Evolutionary conservation across 192 early-diverging fungal genomes (phyloP).

Genomic region (Backusella psychrophila): DNA sequence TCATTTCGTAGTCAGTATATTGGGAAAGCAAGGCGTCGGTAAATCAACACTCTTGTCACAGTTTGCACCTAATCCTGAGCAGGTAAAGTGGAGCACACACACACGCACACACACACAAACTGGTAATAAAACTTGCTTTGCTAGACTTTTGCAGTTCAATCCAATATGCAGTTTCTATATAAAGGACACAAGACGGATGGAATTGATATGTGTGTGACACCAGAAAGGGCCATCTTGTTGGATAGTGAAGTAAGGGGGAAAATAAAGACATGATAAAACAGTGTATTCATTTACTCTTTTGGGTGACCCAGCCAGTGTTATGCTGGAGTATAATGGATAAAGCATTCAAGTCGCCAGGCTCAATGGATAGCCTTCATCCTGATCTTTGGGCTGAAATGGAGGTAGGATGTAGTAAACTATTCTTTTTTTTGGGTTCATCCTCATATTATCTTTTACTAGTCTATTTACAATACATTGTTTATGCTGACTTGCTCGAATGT

Average conservation of each 20-base stretch:
- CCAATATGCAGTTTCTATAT: constrained; percentile 25
- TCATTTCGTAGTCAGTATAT: constrained; percentile 63
- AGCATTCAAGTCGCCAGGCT: constrained; percentile 30
- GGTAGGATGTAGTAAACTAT: background rate
- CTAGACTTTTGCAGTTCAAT: constrained; percentile 38
- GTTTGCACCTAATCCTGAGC: constrained; percentile 38
- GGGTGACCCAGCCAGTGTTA: constrained; percentile 45
- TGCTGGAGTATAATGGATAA: constrained; percentile 45
- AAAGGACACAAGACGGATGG: constrained; percentile 52
- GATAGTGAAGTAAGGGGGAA: constrained; percentile 42
- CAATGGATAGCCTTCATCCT: constrained; percentile 35
- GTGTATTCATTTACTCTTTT: background rate
- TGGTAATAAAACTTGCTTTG: background rate
- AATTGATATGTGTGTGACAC: constrained; percentile 64
- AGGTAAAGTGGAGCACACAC: background rate
- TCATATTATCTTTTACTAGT: constrained; percentile 17
- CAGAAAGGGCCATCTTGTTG: constrained; percentile 59
- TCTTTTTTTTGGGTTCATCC: background rate
- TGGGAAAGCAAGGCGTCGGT: constrained; percentile 65
- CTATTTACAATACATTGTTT: constrained; percentile 53
- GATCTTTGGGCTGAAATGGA: constrained; percentile 46
- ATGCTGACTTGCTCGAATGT: constrained; percentile 66
- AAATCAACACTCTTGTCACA: constrained; percentile 61
- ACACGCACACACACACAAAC: too few relatives aligned
- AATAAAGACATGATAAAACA: too few relatives aligned